These are phyloP conservation scores for Cladophialophora carrionii DNA, from an alignment of 2,329 filamentous ascomycete species.

Conservation along the genomic window DNA sequence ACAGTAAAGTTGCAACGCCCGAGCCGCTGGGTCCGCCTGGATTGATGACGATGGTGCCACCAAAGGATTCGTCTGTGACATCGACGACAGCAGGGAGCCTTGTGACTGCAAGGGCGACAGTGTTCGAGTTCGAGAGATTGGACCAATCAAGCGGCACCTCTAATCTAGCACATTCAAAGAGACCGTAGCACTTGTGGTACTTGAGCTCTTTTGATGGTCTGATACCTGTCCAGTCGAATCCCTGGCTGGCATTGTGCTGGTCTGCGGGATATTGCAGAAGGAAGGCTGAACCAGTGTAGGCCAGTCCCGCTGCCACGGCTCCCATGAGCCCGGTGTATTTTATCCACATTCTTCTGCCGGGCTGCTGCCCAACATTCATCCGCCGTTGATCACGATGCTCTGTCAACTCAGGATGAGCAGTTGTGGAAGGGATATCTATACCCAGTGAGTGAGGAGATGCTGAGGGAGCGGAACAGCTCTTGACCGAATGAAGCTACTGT, in stretches of 20 bases:
- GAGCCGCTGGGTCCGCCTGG: conserved; percentile 50
- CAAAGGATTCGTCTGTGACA: conserved; percentile 48
- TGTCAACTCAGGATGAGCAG: neutral
- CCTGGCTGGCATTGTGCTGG: neutral
- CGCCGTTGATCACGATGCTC: neutral
- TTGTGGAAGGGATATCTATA: neutral
- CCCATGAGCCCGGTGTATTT: neutral
- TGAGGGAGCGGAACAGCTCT: neutral
- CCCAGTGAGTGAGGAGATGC: neutral
- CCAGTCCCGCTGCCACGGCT: neutral
- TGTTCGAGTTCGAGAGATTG: conserved; percentile 42
- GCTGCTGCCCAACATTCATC: neutral
- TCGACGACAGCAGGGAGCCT: conserved; percentile 50
- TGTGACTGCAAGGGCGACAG: conserved; percentile 52
- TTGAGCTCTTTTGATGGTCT: conserved; percentile 41
- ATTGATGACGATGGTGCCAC: conserved; percentile 54
- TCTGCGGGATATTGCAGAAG: neutral
- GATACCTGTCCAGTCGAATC: conserved; percentile 31
- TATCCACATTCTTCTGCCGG: neutral
- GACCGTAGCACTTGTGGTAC: conserved; percentile 50
- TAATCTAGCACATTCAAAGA: conserved; percentile 55
- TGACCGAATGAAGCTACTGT: neutral
- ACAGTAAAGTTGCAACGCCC: conserved; percentile 42
- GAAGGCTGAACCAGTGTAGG: neutral
- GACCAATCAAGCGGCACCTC: conserved; percentile 56